These are phyloP conservation scores for Fusarium staphyleae DNA, from an alignment of 2,329 filamentous ascomycete genomes.

Conservation along the genomic window DNA sequence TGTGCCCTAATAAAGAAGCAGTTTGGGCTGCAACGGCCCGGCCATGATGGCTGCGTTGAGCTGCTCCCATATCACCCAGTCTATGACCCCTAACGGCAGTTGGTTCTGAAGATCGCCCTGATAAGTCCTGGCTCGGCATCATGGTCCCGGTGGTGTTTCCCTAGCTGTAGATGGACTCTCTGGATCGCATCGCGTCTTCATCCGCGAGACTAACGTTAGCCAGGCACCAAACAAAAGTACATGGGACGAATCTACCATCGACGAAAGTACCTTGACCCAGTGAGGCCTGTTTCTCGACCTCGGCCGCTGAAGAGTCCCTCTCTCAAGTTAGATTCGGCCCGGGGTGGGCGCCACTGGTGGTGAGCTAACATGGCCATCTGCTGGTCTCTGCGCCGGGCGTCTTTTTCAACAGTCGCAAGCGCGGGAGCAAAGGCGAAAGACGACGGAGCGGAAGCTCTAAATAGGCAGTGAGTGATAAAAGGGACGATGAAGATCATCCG, in stretches of 20 bases:
- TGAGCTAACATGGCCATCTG: neutral
- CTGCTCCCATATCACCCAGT: neutral
- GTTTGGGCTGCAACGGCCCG: conserved; percentile 1
- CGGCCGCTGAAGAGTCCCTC: too few relatives aligned
- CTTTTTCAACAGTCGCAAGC: neutral
- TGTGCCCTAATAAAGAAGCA: neutral
- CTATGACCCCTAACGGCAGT: neutral
- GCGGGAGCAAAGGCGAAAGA: neutral
- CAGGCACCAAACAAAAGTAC: neutral
- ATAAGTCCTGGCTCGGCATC: neutral
- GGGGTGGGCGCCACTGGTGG: neutral
- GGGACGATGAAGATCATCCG: neutral
- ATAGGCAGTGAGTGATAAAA: too few relatives aligned
- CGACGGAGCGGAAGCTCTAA: too few relatives aligned
- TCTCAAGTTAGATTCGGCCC: neutral
- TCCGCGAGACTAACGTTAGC: neutral
- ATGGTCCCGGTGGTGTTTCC: neutral
- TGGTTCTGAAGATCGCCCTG: neutral
- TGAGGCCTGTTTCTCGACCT: neutral
- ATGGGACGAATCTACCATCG: neutral
- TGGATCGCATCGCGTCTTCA: neutral
- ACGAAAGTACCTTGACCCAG: neutral
- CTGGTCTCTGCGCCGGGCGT: neutral
- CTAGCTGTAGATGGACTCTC: neutral
- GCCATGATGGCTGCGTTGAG: neutral